phyloP scores from a whole-genome alignment of 2,329 filamentous ascomycete species.

The Pseudocercospora fuligena region DNA sequence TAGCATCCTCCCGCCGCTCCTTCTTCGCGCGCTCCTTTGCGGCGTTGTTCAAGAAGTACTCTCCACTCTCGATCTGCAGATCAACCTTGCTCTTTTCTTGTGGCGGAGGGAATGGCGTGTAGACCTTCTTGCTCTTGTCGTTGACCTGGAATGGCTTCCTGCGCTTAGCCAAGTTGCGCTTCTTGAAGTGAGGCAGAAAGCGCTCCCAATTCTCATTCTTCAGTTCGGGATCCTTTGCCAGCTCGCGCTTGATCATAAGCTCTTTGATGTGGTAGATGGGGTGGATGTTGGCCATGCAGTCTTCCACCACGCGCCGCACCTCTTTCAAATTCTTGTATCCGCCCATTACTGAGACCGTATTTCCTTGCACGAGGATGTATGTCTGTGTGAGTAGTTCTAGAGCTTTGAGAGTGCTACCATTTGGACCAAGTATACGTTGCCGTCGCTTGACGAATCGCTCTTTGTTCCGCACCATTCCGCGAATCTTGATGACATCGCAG shows the following conservation, averaged over 20 bases:
- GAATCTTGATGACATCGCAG: conserved; percentile 95
- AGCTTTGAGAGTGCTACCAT: conserved; percentile 90
- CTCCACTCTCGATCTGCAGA: conserved; percentile 94
- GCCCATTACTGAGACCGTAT: conserved; percentile 91
- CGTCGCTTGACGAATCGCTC: conserved; percentile 94
- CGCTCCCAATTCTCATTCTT: conserved; percentile 91
- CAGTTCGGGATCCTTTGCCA: conserved; percentile 85
- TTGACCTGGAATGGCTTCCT: conserved; percentile 81
- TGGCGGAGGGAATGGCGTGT: conserved; percentile 95
- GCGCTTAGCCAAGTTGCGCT: conserved; percentile 83
- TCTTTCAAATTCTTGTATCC: conserved; percentile 93
- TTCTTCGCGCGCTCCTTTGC: conserved; percentile 83
- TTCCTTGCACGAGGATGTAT: conserved; percentile 95
- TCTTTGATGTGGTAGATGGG: conserved; percentile 93
- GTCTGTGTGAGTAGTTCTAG: conserved; percentile 88
- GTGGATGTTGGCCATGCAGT: conserved; percentile 95
- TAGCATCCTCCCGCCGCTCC: conserved; percentile 81
- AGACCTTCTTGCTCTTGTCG: conserved; percentile 91
- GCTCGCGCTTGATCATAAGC: conserved; percentile 90
- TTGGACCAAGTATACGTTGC: conserved; percentile 88
- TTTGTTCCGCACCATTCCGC: conserved; percentile 87
- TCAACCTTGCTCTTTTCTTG: conserved; percentile 99
- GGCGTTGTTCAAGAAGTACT: conserved; percentile 93
- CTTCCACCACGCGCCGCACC: conserved; percentile 83
- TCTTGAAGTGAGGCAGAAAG: conserved; percentile 97